Conservation (phyloP, 2,329 filamentous ascomycete species). For the Elsinoe fawcettii region DNA sequence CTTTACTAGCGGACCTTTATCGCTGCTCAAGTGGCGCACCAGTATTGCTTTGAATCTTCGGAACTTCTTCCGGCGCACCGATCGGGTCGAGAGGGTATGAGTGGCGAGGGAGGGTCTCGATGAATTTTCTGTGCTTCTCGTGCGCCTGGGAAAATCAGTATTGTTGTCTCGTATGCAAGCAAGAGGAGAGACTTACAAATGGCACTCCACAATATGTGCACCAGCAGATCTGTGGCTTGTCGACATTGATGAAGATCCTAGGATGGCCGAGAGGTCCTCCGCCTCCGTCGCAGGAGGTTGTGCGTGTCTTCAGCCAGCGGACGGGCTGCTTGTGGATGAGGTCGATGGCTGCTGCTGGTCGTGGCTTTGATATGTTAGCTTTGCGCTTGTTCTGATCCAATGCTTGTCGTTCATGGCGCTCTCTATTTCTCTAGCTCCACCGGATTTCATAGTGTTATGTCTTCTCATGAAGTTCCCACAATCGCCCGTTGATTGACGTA, state of each 20-base stretch:
- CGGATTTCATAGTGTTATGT: no score
- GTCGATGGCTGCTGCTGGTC: constrained; percentile 82
- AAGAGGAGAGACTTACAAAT: constrained; percentile 52
- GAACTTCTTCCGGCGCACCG: constrained; percentile 52
- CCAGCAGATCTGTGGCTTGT: constrained; percentile 86
- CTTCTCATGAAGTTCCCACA: no score
- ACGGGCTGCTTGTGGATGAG: constrained; percentile 95
- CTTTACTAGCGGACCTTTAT: constrained; percentile 32
- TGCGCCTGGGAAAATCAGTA: constrained; percentile 57
- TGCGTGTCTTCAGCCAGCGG: constrained; percentile 73
- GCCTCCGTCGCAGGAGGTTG: constrained; percentile 85
- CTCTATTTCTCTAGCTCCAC: no score
- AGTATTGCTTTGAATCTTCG: constrained; percentile 50
- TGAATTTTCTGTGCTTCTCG: constrained; percentile 75
- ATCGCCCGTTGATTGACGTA: constrained; percentile 38
- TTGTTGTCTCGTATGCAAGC: neutral
- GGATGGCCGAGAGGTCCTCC: constrained; percentile 87
- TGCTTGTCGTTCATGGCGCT: no score
- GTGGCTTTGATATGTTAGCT: constrained; percentile 55
- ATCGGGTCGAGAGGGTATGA: constrained; percentile 64
- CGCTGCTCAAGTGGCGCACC: constrained; percentile 53
- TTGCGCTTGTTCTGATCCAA: neutral
- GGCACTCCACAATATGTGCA: constrained; percentile 93
- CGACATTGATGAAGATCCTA: constrained; percentile 91
- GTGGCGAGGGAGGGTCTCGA: constrained; percentile 72